These are phyloP conservation scores for Russula abietina DNA, from an alignment of 768 basidiomycete genomes.

Conservation along the genomic window DNA sequence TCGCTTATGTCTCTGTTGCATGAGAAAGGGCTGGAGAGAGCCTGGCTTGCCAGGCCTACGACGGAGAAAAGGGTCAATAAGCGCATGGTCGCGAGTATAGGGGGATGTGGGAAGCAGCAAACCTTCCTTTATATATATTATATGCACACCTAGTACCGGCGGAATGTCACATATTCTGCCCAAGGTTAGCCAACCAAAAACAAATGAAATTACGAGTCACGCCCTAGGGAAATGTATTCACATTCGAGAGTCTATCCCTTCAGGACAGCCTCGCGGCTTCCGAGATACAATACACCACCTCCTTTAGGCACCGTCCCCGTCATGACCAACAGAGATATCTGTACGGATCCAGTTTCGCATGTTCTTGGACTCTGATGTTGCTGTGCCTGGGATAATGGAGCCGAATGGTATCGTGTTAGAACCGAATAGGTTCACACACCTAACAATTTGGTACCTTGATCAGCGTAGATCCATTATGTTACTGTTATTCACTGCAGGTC, in stretches of 20 bases:
- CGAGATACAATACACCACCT: not conserved
- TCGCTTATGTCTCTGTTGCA: conserved; percentile 3
- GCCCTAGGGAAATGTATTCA: not conserved
- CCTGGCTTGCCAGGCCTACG: conserved; percentile 4
- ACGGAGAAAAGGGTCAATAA: conserved; percentile 6
- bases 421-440: not conserved
- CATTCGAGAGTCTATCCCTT: not conserved
- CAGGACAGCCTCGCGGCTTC: not conserved
- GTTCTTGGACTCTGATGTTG: not conserved
- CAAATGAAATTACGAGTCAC: not conserved
- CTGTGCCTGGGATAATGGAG: not conserved
- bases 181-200: not conserved
- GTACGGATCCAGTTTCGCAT: not conserved
- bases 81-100: conserved; percentile 6
- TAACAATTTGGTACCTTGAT: not conserved
- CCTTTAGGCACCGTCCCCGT: not conserved
- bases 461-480: not conserved
- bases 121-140: not conserved
- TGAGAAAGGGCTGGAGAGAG: not conserved
- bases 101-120: not conserved
- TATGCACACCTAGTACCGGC: not conserved
- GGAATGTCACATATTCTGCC: not conserved
- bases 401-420: not conserved
- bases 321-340: not conserved
- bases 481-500: not conserved